Evolutionary conservation across 495 filamentous ascomycete species (phyloP).

Genomic region (Hyphodiscus hymeniophilus): DNA sequence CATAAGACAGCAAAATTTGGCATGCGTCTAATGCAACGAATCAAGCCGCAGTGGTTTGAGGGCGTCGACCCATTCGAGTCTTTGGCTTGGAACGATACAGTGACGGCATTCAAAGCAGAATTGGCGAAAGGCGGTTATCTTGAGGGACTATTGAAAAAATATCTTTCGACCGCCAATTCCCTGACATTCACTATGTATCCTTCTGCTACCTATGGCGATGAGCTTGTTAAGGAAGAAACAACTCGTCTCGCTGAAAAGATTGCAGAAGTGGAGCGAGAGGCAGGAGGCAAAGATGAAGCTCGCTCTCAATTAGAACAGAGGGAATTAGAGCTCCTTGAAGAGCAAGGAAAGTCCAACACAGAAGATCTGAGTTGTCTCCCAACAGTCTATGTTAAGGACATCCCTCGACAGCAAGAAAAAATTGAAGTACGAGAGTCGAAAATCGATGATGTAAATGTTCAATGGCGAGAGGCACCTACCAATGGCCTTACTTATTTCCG

Average conservation of each 20-base stretch:
- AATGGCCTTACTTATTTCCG: constrained; percentile 96
- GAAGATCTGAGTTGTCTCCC: constrained; percentile 84
- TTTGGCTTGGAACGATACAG: constrained; percentile 81
- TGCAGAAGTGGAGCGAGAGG: constrained; percentile 52
- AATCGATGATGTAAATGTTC: constrained; percentile 60
- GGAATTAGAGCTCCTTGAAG: constrained; percentile 71
- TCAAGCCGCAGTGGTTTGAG: constrained; percentile 90
- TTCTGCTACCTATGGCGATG: constrained; percentile 58
- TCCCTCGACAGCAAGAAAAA: constrained; percentile 67
- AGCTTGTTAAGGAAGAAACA: constrained; percentile 72
- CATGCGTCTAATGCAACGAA: constrained; percentile 77
- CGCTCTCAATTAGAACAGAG: constrained; percentile 57
- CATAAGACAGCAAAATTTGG: constrained; percentile 95
- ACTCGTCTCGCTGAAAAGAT: constrained; percentile 63
- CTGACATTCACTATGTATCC: constrained; percentile 95
- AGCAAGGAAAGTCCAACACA: constrained; percentile 73
- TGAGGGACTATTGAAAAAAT: constrained; percentile 79
- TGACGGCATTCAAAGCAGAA: constrained; percentile 67
- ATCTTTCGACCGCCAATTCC: constrained; percentile 76
- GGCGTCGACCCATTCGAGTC: constrained; percentile 87
- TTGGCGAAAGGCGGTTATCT: constrained; percentile 69
- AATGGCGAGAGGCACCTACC: constrained; percentile 87
- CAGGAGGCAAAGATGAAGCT: constrained; percentile 64
- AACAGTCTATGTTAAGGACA: constrained; percentile 78
- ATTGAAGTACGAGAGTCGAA: constrained; percentile 59